phyloP scores from a whole-genome alignment of 352 stramenopile species.

The Globisporangium alternatum region DNA sequence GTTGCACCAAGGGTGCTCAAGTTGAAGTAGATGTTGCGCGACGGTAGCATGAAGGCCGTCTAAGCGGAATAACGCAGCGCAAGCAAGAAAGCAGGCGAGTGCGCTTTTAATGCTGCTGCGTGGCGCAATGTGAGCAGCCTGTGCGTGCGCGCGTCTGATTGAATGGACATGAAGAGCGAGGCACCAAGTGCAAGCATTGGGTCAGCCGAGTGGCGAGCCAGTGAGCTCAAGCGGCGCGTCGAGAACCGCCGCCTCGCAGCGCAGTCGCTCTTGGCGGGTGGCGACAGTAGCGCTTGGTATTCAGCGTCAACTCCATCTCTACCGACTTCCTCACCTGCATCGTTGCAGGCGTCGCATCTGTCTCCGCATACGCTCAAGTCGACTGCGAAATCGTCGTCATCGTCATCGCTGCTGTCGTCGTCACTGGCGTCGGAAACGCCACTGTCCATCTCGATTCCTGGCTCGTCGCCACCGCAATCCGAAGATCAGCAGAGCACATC shows the following conservation, averaged over 20 bases:
- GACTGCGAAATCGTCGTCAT: not conserved
- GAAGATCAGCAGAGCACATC: not conserved
- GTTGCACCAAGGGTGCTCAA: slow-evolving; percentile 20
- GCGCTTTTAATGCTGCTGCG: not conserved
- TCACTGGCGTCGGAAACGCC: not conserved
- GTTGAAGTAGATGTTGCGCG: not conserved
- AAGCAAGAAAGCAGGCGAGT: not conserved
- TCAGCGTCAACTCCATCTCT: not conserved
- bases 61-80: not conserved
- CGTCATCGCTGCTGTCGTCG: not conserved
- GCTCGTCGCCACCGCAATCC: not conserved
- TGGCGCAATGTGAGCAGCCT: not conserved
- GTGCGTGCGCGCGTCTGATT: too few relatives aligned
- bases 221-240: slow-evolving; percentile 43
- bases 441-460: slow-evolving; percentile 10
- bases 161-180: not conserved
- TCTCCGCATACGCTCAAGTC: not conserved
- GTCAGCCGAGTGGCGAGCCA: slow-evolving; percentile 31
- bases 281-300: not conserved
- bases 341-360: not conserved
- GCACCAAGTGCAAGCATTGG: not conserved
- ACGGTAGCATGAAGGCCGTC: not conserved
- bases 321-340: not conserved
- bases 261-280: slow-evolving; percentile 10
- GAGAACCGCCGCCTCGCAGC: slow-evolving; percentile 35